A percentile compares a stretch with the other conserved stretches of the same genome.
Evolutionary conservation across 441 rosid species (phyloP).

Genomic region (Euphorbia schlechtendalii): DNA sequence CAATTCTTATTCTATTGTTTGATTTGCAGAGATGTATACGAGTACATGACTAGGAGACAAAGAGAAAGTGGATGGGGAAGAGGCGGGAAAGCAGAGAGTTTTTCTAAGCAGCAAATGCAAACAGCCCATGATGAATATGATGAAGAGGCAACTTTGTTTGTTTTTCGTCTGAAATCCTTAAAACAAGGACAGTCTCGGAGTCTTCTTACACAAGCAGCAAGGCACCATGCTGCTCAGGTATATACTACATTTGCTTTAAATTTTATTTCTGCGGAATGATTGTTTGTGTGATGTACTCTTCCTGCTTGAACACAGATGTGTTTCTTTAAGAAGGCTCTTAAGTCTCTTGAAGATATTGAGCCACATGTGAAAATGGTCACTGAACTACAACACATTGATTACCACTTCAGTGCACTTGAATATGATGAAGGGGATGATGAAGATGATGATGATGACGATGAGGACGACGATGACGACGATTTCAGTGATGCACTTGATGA

Average conservation of each 20-base stretch:
- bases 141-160: constrained; percentile 75
- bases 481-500: constrained; percentile 43
- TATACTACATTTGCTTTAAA: not conserved
- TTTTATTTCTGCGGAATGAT: too few species aligned
- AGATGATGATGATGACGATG: constrained; percentile 41
- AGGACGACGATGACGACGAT: constrained; percentile 66
- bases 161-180: constrained; percentile 83
- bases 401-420: constrained; percentile 60
- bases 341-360: constrained; percentile 80
- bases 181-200: constrained; percentile 92
- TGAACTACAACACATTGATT: constrained; percentile 78
- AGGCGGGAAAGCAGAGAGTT: constrained; percentile 60
- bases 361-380: constrained; percentile 56
- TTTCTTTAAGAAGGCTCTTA: constrained; percentile 73
- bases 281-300: not conserved
- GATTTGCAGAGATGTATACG: constrained; percentile 49
- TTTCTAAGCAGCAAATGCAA: constrained; percentile 53
- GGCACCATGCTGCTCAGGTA: constrained; percentile 90
- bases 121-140: constrained; percentile 69
- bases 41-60: constrained; percentile 55
- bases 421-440: constrained; percentile 42
- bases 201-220: constrained; percentile 88
- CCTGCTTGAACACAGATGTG: constrained; percentile 53
- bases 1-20: not conserved
- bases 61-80: constrained; percentile 62